phyloP scores from a whole-genome alignment of 2,329 filamentous ascomycete species.

The Hypoxylon sp. region DNA sequence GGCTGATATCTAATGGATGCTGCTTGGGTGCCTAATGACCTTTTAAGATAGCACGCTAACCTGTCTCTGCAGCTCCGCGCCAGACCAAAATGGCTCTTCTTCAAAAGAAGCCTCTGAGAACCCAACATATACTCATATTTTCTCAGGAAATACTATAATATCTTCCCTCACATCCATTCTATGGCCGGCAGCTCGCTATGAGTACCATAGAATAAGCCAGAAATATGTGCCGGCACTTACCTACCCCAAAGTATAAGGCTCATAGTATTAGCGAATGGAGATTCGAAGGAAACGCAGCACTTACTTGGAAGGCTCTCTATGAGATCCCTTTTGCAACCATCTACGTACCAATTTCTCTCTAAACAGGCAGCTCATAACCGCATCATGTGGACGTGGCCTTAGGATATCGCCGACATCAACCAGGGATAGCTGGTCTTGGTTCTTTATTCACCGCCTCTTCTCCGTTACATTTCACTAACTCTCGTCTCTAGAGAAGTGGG shows the following conservation, averaged over 20 bases:
- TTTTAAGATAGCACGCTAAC: background rate
- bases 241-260: background rate
- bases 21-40: background rate
- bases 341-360: background rate
- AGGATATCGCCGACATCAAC: background rate
- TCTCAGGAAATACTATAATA: background rate
- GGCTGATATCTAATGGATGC: background rate
- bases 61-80: background rate
- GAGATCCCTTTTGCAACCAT: background rate
- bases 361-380: background rate
- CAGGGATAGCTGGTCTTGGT: background rate
- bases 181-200: background rate
- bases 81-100: background rate
- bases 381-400: background rate
- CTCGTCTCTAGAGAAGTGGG: background rate
- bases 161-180: background rate
- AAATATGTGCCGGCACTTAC: background rate
- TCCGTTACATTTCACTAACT: background rate
- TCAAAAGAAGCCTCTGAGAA: background rate
- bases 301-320: background rate
- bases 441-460: slow-evolving; percentile 6
- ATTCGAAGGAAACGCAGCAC: background rate
- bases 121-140: background rate
- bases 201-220: background rate
- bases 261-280: background rate